Percentiles rank a stretch among this genome's conserved stretches.
Evolutionary conservation across 2,329 filamentous ascomycete genomes (phyloP).

Genomic region (Botrytis deweyae): DNA sequence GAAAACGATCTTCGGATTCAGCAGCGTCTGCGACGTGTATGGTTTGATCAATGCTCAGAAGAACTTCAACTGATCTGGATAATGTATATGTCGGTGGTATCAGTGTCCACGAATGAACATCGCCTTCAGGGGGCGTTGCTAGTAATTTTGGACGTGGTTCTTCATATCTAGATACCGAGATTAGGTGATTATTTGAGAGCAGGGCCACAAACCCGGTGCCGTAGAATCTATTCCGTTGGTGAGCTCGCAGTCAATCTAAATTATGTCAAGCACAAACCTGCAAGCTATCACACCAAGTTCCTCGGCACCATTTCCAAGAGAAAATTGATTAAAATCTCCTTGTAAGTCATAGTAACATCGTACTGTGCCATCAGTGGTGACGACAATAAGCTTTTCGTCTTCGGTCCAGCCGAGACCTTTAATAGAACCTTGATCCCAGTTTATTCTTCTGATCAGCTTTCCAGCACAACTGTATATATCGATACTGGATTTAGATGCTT

Average conservation of each 20-base stretch:
- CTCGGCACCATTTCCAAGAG: slow-evolving; percentile 84
- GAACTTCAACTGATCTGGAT: slow-evolving; percentile 87
- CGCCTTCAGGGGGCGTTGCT: slow-evolving; percentile 71
- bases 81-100: slow-evolving; percentile 86
- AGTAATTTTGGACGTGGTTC: slow-evolving; percentile 86
- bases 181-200: slow-evolving; percentile 80
- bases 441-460: slow-evolving; percentile 79
- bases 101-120: slow-evolving; percentile 84
- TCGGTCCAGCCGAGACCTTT: slow-evolving; percentile 94
- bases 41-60: slow-evolving; percentile 81
- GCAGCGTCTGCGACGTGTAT: slow-evolving; percentile 84
- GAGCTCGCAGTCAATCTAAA: slow-evolving; percentile 10
- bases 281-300: slow-evolving; percentile 86
- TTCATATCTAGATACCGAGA: slow-evolving; percentile 84
- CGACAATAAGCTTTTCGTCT: slow-evolving; percentile 85
- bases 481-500: slow-evolving; percentile 76
- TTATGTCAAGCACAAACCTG: slow-evolving; percentile 44
- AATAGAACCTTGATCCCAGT: slow-evolving; percentile 88
- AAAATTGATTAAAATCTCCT: slow-evolving; percentile 92
- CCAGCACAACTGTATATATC: slow-evolving; percentile 94
- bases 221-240: slow-evolving; percentile 63
- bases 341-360: slow-evolving; percentile 87
- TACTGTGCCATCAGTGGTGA: slow-evolving; percentile 86
- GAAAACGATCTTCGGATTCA: slow-evolving; percentile 85
- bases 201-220: slow-evolving; percentile 89